Percentiles rank a stretch among this genome's conserved stretches.
These are phyloP conservation scores for Melanogaster broomeanus DNA, from an alignment of 768 basidiomycete genomes.

Conservation along the genomic window DNA sequence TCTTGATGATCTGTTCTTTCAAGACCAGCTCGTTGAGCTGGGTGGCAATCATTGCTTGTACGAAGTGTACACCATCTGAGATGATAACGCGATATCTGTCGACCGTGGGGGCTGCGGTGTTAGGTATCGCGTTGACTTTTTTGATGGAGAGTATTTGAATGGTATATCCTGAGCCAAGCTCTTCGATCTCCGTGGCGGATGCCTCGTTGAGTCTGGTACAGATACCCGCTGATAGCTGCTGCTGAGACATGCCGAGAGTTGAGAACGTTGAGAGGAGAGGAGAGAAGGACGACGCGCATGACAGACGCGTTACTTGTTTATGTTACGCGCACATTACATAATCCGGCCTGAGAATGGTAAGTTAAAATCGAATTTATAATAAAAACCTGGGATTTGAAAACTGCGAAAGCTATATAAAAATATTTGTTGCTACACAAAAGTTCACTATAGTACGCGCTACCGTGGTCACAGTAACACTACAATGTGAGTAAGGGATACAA, in stretches of 20 bases:
- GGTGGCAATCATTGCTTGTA: conserved; percentile 95
- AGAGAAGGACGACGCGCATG: not conserved
- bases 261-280: not conserved
- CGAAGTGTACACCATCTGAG: conserved; percentile 84
- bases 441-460: conserved; percentile 9
- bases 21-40: conserved; percentile 80
- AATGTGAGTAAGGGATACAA: conserved; percentile 8
- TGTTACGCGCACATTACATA: conserved; percentile 10
- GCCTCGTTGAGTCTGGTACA: conserved; percentile 51
- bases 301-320: conserved; percentile 9
- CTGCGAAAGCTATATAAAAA: not conserved
- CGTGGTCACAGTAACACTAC: conserved; percentile 12
- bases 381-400: too few species aligned
- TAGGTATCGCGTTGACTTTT: conserved; percentile 51
- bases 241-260: conserved; percentile 40
- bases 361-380: too few species aligned
- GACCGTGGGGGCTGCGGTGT: conserved; percentile 33
- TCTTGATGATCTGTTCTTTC: conserved; percentile 59
- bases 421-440: conserved; percentile 20
- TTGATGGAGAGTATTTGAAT: conserved; percentile 87
- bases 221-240: conserved; percentile 56
- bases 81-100: conserved; percentile 82
- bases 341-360: not conserved
- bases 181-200: conserved; percentile 28
- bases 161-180: conserved; percentile 40